Evolutionary conservation across 306 rosid species (phyloP).

Genomic region (Trichosanthes truncata): DNA sequence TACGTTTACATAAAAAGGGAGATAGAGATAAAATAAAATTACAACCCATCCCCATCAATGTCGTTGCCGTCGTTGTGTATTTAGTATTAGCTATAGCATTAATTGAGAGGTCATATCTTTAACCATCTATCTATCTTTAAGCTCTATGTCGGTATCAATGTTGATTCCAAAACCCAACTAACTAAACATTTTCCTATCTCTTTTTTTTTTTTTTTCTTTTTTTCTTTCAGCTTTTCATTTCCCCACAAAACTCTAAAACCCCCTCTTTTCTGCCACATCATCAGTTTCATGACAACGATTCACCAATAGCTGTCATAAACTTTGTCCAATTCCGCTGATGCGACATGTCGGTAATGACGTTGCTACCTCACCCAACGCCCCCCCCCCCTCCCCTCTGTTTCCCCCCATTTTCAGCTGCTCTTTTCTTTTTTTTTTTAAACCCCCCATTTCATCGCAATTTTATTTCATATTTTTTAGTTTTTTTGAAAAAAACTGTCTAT

Average conservation of each 20-base stretch:
- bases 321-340: not conserved
- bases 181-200: not conserved
- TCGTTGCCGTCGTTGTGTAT: not conserved
- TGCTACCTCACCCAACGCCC: not conserved
- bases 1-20: too few species aligned
- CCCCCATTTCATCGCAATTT: too few species aligned
- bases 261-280: not conserved
- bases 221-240: too few species aligned
- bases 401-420: not conserved
- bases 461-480: too few species aligned
- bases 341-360: slow-evolving; percentile 11
- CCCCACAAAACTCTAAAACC: not conserved
- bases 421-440: not conserved
- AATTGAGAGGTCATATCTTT: not conserved
- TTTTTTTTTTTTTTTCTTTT: not conserved
- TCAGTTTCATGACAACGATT: not conserved
- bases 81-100: not conserved
- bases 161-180: slow-evolving; percentile 2
- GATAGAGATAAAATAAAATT: too few species aligned
- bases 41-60: not conserved
- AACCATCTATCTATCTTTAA: not conserved
- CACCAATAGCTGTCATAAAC: not conserved
- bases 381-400: not conserved
- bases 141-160: slow-evolving; percentile 6
- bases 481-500: too few species aligned